Conservation (phyloP, 1,139 yeast species). For the Ogataea hybrid region DNA sequence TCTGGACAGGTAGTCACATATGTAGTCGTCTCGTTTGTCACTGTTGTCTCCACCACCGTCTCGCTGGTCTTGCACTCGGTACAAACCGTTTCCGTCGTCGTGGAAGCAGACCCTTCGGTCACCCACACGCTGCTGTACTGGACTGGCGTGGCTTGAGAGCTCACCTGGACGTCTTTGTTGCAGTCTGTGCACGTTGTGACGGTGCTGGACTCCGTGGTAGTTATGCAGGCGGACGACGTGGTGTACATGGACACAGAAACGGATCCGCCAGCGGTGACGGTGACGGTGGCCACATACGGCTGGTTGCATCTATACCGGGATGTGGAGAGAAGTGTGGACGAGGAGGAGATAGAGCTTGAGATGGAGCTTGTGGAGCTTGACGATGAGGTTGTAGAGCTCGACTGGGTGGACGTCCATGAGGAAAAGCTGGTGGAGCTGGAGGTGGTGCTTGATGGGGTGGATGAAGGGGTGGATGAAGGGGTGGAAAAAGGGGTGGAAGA, state of each 20-base stretch:
- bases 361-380: not conserved
- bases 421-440: slow-evolving; percentile 1
- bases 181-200: slow-evolving; percentile 11
- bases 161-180: not conserved
- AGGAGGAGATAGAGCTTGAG: slow-evolving; percentile 1
- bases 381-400: not conserved
- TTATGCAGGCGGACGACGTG: slow-evolving; percentile 7
- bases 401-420: not conserved
- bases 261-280: not conserved
- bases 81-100: slow-evolving; percentile 1
- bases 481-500: no score
- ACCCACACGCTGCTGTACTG: not conserved
- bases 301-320: slow-evolving; percentile 7
- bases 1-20: slow-evolving; percentile 8
- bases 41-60: not conserved
- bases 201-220: slow-evolving; percentile 6
- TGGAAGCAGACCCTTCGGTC: not conserved
- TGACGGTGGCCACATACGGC: slow-evolving; percentile 5
- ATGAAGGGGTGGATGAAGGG: no score
- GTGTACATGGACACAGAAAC: slow-evolving; percentile 5
- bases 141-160: not conserved
- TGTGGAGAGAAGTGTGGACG: not conserved
- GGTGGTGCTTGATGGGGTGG: not conserved
- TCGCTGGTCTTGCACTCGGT: slow-evolving; percentile 1
- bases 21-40: not conserved